A percentile compares a stretch with the other conserved stretches of the same genome.
Evolutionary conservation across 306 rosid species (phyloP).

Genomic region (Biancaea sappan): DNA sequence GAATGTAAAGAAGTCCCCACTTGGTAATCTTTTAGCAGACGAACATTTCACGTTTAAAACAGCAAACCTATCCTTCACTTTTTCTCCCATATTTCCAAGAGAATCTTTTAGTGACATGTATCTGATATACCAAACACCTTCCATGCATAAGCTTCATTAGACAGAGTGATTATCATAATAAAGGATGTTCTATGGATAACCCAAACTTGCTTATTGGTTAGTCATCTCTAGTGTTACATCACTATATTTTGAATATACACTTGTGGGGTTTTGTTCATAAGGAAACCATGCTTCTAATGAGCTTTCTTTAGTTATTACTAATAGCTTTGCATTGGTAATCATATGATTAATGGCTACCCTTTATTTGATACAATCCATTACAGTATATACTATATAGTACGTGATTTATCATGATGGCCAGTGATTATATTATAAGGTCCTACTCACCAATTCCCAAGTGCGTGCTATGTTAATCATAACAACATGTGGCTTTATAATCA

Average conservation of each 20-base stretch:
- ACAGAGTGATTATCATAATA: conserved; percentile 13
- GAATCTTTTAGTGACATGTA: conserved; percentile 18
- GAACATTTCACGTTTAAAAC: conserved; percentile 26
- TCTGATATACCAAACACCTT: conserved; percentile 15
- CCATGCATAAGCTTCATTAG: conserved; percentile 22
- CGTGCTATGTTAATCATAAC: conserved; percentile 61
- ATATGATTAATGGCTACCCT: conserved; percentile 9
- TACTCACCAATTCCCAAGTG: conserved; percentile 50
- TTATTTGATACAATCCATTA: conserved; percentile 26
- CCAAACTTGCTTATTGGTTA: conserved; percentile 7
- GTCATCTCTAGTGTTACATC: neutral
- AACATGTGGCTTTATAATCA: conserved; percentile 53
- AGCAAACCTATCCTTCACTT: conserved; percentile 23
- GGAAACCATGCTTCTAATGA: neutral
- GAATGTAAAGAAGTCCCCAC: conserved; percentile 17
- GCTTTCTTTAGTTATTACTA: neutral
- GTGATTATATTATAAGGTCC: conserved; percentile 53
- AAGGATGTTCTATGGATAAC: conserved; percentile 1
- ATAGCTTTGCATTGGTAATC: conserved; percentile 17
- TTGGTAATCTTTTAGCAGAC: conserved; percentile 9
- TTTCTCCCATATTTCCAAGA: conserved; percentile 9
- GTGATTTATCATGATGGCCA: conserved; percentile 47
- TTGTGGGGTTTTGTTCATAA: too few species aligned
- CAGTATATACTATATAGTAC: conserved; percentile 19
- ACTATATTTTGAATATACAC: conserved; percentile 28